Conservation (phyloP, 139 green algal genomes). For the Trebouxia sp. region DNA sequence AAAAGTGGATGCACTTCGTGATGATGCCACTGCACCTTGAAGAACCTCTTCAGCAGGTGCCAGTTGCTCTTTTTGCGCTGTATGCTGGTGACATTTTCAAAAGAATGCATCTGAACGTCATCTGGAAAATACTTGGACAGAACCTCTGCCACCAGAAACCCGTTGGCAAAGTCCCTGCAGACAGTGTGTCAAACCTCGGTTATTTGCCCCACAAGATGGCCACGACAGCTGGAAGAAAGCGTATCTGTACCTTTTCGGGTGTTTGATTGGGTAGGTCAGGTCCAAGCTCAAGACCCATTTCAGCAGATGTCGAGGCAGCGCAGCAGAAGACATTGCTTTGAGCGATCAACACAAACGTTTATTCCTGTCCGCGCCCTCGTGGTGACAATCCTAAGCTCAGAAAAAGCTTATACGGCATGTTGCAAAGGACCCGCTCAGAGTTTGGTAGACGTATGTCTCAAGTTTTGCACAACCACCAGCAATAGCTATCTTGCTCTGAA, state of each 20-base stretch:
- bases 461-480: no score
- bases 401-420: no score
- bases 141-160: conserved; percentile 72
- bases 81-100: conserved; percentile 69
- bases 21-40: conserved; percentile 52
- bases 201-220: background rate
- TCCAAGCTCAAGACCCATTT: conserved; percentile 63
- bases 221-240: background rate
- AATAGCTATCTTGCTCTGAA: no score
- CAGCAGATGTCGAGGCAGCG: background rate
- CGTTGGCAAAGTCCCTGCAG: conserved; percentile 65
- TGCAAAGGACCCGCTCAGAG: no score
- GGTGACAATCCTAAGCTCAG: no score
- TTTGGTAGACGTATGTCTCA: no score
- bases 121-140: conserved; percentile 67
- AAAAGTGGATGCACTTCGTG: no score
- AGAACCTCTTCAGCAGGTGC: conserved; percentile 65
- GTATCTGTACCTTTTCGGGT: conserved; percentile 34
- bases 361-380: no score
- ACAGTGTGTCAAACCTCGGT: background rate
- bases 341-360: no score
- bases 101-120: conserved; percentile 73
- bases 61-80: conserved; percentile 72
- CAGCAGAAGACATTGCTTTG: background rate
- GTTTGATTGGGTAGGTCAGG: conserved; percentile 59